These are phyloP conservation scores for Quercus gilva DNA, from an alignment of 306 rosid genomes.

Conservation along the genomic window DNA sequence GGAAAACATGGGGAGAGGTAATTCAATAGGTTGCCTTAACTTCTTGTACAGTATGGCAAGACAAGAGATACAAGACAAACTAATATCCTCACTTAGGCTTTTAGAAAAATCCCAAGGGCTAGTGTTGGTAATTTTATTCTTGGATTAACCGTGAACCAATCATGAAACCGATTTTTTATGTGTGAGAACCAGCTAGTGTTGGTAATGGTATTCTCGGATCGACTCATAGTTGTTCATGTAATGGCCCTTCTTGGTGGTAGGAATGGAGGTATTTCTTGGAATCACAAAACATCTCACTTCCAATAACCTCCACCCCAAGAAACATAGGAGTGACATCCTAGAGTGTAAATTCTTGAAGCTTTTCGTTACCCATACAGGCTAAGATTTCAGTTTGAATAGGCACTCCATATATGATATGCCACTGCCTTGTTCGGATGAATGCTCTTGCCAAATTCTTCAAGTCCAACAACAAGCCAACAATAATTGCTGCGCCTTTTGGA, in stretches of 20 bases:
- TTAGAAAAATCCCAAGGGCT: too few species aligned
- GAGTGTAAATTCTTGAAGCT: constrained; percentile 1
- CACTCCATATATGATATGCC: constrained; percentile 6
- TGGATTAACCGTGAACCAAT: too few species aligned
- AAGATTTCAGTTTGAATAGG: not conserved
- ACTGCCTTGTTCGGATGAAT: constrained; percentile 21
- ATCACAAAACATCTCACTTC: constrained; percentile 10
- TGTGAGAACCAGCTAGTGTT: not conserved
- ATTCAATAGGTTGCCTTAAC: too few species aligned
- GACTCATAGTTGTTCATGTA: too few species aligned
- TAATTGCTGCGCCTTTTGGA: constrained; percentile 5
- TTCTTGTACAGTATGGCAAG: too few species aligned
- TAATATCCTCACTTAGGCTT: too few species aligned
- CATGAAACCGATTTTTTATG: not conserved
- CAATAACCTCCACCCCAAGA: not conserved
- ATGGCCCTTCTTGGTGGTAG: constrained; percentile 9
- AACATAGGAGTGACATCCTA: constrained; percentile 23
- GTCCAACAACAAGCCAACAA: not conserved
- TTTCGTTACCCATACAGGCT: constrained; percentile 13
- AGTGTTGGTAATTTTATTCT: too few species aligned
- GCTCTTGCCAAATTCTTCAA: constrained; percentile 22
- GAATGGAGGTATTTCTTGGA: constrained; percentile 14
- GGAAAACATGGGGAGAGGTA: too few species aligned
- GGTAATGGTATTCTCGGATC: too few species aligned
- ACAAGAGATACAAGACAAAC: too few species aligned